These are phyloP conservation scores for Candolleomyces aberdarensis DNA, from an alignment of 768 basidiomycete genomes.

Conservation along the genomic window DNA sequence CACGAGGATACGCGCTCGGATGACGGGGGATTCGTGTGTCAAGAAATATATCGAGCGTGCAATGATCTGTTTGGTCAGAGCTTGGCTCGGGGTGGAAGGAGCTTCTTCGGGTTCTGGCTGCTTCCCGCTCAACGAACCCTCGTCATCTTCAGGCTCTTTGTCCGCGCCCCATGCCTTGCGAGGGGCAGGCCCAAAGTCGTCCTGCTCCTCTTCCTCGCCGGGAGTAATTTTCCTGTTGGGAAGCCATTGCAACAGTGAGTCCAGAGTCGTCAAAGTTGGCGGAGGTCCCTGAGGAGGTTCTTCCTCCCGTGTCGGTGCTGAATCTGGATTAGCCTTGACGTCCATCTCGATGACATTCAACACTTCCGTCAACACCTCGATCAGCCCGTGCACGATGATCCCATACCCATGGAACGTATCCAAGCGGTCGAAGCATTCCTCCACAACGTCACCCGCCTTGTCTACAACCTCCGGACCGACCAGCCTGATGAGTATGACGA, in stretches of 20 bases:
- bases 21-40: slow-evolving; percentile 82
- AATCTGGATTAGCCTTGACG: slow-evolving; percentile 25
- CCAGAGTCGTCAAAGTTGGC: slow-evolving; percentile 31
- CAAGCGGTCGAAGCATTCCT: slow-evolving; percentile 94
- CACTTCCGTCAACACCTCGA: slow-evolving; percentile 85
- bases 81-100: slow-evolving; percentile 66
- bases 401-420: slow-evolving; percentile 97
- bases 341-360: slow-evolving; percentile 72
- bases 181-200: slow-evolving; percentile 60
- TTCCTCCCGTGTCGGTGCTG: slow-evolving; percentile 13
- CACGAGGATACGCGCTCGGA: slow-evolving; percentile 79
- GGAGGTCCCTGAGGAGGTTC: slow-evolving; percentile 18
- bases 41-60: slow-evolving; percentile 86
- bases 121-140: slow-evolving; percentile 10
- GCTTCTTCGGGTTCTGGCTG: slow-evolving; percentile 33
- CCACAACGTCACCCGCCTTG: slow-evolving; percentile 89
- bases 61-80: slow-evolving; percentile 81
- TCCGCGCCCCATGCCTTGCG: slow-evolving; percentile 51
- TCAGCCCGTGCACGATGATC: slow-evolving; percentile 77
- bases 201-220: slow-evolving; percentile 34
- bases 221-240: slow-evolving; percentile 39
- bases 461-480: slow-evolving; percentile 87
- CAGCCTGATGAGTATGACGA: slow-evolving; percentile 79
- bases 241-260: slow-evolving; percentile 66
- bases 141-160: slow-evolving; percentile 22